These are phyloP conservation scores for Chlorella sp. DNA, from an alignment of 139 green algal species.

Conservation along the genomic window DNA sequence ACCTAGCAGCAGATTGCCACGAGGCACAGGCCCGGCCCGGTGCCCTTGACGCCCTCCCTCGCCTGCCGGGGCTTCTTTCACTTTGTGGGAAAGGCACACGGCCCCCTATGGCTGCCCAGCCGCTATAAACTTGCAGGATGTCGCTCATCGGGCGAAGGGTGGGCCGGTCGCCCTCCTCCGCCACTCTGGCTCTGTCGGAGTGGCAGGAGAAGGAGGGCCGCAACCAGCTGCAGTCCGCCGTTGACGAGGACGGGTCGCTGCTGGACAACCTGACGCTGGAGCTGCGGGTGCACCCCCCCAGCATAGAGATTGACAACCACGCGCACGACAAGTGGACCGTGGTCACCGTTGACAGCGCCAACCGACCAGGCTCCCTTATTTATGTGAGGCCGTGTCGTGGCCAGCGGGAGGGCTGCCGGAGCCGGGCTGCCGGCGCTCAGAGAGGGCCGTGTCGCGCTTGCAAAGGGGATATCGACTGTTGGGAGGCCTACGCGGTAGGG, in stretches of 20 bases:
- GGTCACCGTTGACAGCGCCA: constrained; percentile 93
- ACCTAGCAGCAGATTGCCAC: too few species aligned
- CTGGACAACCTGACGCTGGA: constrained; percentile 87
- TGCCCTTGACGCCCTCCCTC: background rate
- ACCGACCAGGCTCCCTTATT: constrained; percentile 94
- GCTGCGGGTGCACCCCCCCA: constrained; percentile 82
- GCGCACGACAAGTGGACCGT: constrained; percentile 75
- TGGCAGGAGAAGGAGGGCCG: constrained; percentile 1
- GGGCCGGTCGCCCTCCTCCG: background rate
- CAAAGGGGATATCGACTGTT: too few species aligned
- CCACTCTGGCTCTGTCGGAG: background rate
- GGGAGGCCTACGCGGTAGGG: too few species aligned
- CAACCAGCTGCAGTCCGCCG: constrained; percentile 36
- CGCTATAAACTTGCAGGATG: background rate
- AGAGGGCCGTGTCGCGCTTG: too few species aligned
- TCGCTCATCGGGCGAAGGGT: background rate
- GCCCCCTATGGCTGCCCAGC: background rate
- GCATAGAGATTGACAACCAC: constrained; percentile 86
- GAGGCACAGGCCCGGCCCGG: background rate
- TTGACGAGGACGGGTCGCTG: constrained; percentile 66
- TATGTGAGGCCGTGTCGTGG: constrained; percentile 63
- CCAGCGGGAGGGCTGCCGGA: background rate
- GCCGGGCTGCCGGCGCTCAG: background rate
- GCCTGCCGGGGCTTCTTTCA: background rate
- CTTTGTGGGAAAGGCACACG: background rate